Conservation (phyloP, 2,329 filamentous ascomycete genomes). For the Apiospora hydei region DNA sequence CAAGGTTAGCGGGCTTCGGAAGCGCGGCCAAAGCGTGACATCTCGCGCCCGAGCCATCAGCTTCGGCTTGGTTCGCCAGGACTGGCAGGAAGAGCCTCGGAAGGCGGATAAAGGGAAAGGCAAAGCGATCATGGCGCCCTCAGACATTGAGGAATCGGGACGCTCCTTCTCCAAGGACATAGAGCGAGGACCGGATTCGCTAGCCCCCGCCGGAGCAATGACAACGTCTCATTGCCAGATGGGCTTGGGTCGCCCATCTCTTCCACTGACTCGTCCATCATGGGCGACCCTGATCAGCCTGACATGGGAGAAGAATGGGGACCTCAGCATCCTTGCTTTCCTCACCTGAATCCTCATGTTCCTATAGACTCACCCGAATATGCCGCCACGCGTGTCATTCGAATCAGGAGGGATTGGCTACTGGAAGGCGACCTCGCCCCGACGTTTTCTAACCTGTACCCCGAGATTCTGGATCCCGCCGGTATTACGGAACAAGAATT, state of each 20-base stretch:
- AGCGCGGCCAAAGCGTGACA: conserved; percentile 42
- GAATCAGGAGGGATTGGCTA: conserved; percentile 92
- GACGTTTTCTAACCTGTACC: conserved; percentile 93
- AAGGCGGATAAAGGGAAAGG: conserved; percentile 59
- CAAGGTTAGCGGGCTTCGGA: conserved; percentile 35
- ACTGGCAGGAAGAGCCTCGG: conserved; percentile 18
- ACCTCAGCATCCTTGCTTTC: conserved; percentile 91
- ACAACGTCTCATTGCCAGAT: conserved; percentile 57
- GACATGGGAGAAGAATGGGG: conserved; percentile 86
- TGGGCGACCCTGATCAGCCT: conserved; percentile 68
- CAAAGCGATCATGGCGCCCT: conserved; percentile 52
- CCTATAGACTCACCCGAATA: conserved; percentile 78
- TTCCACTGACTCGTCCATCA: conserved; percentile 65
- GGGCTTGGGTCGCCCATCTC: conserved; percentile 63
- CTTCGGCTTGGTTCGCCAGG: conserved; percentile 39
- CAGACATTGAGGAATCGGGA: conserved; percentile 43
- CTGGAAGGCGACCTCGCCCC: conserved; percentile 87
- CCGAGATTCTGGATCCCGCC: conserved; percentile 89
- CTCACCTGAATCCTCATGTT: conserved; percentile 92
- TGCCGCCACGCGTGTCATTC: conserved; percentile 83
- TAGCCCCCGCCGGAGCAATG: conserved; percentile 51
- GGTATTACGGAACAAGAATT: conserved; percentile 88
- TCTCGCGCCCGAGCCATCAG: conserved; percentile 39
- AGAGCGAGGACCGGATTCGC: conserved; percentile 59
- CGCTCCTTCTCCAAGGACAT: conserved; percentile 58